Percentiles rank a stretch among this genome's conserved stretches.
These are phyloP conservation scores for Amanita muscaria DNA, from an alignment of 768 basidiomycete species.

Conservation along the genomic window DNA sequence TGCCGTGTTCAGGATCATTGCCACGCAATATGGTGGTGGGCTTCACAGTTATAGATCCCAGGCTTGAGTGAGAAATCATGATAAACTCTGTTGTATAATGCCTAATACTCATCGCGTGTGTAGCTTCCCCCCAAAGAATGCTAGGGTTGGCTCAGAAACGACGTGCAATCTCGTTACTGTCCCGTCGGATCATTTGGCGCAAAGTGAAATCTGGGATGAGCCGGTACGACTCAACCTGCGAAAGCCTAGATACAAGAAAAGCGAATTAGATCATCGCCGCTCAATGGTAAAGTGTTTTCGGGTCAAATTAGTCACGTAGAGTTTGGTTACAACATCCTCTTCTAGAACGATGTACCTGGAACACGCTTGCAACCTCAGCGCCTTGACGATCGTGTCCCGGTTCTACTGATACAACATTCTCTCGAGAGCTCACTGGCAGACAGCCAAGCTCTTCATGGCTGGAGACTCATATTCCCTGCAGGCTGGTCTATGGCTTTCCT, in stretches of 20 bases:
- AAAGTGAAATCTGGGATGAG: slow-evolving; percentile 70
- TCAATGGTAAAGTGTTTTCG: slow-evolving; percentile 64
- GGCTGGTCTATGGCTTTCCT: slow-evolving; percentile 93
- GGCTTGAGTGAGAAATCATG: slow-evolving; percentile 53
- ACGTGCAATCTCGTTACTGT: slow-evolving; percentile 29
- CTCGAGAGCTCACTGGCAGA: slow-evolving; percentile 32
- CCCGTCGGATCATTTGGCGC: slow-evolving; percentile 52
- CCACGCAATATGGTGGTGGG: slow-evolving; percentile 74
- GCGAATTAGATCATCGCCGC: slow-evolving; percentile 78
- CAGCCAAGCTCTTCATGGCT: slow-evolving; percentile 60
- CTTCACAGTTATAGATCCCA: slow-evolving; percentile 76
- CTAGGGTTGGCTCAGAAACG: slow-evolving; percentile 30
- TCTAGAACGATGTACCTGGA: slow-evolving; percentile 74
- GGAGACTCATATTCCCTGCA: slow-evolving; percentile 77
- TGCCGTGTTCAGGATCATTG: slow-evolving; percentile 59
- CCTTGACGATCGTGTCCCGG: slow-evolving; percentile 77
- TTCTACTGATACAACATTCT: slow-evolving; percentile 77
- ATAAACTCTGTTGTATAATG: not conserved
- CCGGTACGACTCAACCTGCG: slow-evolving; percentile 38
- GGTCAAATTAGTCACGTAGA: not conserved
- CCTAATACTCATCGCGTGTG: slow-evolving; percentile 2
- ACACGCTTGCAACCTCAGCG: slow-evolving; percentile 53
- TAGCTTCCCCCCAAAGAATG: slow-evolving; percentile 82
- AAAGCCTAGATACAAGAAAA: slow-evolving; percentile 68
- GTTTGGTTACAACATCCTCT: not conserved